Percentiles rank a stretch among this genome's conserved stretches.
Evolutionary conservation across 306 rosid species (phyloP).

Genomic region (Parietaria judaica): DNA sequence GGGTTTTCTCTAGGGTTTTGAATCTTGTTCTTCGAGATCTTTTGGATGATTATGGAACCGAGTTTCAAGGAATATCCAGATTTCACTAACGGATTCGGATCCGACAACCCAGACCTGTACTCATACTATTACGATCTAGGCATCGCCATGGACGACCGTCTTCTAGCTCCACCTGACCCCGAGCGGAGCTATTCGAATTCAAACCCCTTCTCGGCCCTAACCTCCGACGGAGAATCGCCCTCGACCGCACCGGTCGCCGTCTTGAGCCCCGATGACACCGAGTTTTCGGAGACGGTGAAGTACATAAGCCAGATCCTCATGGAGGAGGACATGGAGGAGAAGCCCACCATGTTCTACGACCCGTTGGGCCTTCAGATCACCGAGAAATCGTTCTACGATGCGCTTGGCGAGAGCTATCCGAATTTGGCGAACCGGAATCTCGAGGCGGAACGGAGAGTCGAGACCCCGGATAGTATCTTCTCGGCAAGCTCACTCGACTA

Average conservation of each 20-base stretch:
- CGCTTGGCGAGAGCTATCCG: constrained; percentile 44
- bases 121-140: constrained; percentile 15
- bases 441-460: constrained; percentile 9
- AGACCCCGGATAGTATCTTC: constrained; percentile 19
- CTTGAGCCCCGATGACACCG: constrained; percentile 38
- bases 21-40: background rate
- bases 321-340: constrained; percentile 68
- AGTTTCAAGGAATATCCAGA: constrained; percentile 14
- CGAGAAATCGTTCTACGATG: constrained; percentile 82
- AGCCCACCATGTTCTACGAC: constrained; percentile 72
- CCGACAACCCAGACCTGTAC: constrained; percentile 1
- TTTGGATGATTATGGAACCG: constrained; percentile 21
- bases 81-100: constrained; percentile 14
- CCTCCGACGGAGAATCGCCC: constrained; percentile 8
- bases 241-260: constrained; percentile 16
- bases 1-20: background rate
- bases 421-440: constrained; percentile 27
- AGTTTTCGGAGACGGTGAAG: constrained; percentile 47
- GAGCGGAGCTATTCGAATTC: constrained; percentile 8
- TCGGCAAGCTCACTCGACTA: constrained; percentile 12
- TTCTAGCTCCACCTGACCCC: constrained; percentile 10
- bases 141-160: constrained; percentile 4
- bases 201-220: background rate
- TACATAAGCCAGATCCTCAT: constrained; percentile 62
- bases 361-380: constrained; percentile 67